Conservation (phyloP, 306 rosid genomes). For the Benincasa hispida region DNA sequence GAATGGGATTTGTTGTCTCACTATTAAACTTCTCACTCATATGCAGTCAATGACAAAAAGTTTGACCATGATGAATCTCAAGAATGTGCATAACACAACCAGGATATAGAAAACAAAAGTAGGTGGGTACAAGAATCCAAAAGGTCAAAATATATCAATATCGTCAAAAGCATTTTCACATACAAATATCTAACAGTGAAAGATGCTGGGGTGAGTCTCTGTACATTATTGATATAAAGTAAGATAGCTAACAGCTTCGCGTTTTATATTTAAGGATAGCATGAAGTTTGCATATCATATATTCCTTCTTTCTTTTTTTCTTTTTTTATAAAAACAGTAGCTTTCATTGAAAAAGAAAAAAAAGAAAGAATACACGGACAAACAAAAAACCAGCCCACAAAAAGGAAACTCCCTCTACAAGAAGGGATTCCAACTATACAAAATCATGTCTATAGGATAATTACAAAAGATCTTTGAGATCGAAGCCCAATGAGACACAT, state of each 20-base stretch:
- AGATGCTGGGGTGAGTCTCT: neutral
- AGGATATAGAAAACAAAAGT: neutral
- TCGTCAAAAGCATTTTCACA: neutral
- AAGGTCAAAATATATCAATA: neutral
- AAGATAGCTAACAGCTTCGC: neutral
- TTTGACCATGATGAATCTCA: neutral
- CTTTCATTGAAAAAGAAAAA: too few relatives aligned
- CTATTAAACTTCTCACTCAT: neutral
- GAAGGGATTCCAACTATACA: too few relatives aligned
- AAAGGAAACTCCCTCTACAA: too few relatives aligned
- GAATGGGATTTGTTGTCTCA: neutral
- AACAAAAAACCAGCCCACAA: too few relatives aligned
- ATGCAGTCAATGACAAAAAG: neutral
- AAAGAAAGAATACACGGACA: too few relatives aligned
- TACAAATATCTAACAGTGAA: neutral
- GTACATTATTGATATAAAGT: neutral
- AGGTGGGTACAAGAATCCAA: neutral
- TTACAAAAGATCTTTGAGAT: too few relatives aligned
- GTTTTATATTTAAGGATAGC: neutral
- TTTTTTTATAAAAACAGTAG: too few relatives aligned
- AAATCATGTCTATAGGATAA: too few relatives aligned
- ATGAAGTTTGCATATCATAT: neutral
- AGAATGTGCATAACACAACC: neutral
- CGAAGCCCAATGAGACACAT: too few relatives aligned
- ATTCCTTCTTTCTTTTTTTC: too few relatives aligned